phyloP scores from a whole-genome alignment of 2,329 filamentous ascomycete genomes.

The Epichloe festucae region DNA sequence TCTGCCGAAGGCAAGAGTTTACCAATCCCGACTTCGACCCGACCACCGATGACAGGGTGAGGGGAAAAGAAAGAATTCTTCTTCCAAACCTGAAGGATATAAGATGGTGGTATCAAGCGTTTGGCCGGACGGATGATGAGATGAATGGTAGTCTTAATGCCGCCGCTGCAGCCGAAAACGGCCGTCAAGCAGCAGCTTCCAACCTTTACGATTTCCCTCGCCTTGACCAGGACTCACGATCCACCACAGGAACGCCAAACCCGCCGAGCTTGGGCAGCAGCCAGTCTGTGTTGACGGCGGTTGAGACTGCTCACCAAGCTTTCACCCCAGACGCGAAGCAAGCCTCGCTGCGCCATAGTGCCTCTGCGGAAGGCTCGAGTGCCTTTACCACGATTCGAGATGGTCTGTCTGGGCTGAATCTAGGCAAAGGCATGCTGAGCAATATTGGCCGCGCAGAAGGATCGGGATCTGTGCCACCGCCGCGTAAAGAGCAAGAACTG shows the following conservation, averaged over 20 bases:
- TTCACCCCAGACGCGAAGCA: constrained; percentile 28
- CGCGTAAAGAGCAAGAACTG: constrained; percentile 28
- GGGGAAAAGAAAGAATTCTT: constrained; percentile 70
- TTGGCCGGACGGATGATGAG: constrained; percentile 75
- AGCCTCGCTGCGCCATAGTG: constrained; percentile 28
- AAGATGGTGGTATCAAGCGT: constrained; percentile 89
- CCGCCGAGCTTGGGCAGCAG: constrained; percentile 25
- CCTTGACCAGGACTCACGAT: constrained; percentile 12
- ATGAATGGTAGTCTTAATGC: constrained; percentile 66
- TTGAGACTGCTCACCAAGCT: constrained; percentile 44
- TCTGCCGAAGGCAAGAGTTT: constrained; percentile 69
- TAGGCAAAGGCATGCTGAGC: constrained; percentile 34
- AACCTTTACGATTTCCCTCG: constrained; percentile 18
- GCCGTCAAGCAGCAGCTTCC: constrained; percentile 24
- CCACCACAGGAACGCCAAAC: constrained; percentile 20
- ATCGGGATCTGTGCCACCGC: constrained; percentile 10
- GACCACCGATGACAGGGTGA: constrained; percentile 62
- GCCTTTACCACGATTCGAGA: constrained; percentile 34
- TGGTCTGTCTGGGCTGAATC: constrained; percentile 32
- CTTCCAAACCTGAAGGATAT: constrained; percentile 66
- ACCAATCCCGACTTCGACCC: constrained; percentile 67
- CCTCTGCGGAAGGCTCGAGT: constrained; percentile 30
- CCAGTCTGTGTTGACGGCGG: constrained; percentile 43
- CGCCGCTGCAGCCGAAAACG: constrained; percentile 36
- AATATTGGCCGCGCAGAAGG: constrained; percentile 18